Evolutionary conservation across 805 yeast species (phyloP).

Genomic region (Candida awuae): DNA sequence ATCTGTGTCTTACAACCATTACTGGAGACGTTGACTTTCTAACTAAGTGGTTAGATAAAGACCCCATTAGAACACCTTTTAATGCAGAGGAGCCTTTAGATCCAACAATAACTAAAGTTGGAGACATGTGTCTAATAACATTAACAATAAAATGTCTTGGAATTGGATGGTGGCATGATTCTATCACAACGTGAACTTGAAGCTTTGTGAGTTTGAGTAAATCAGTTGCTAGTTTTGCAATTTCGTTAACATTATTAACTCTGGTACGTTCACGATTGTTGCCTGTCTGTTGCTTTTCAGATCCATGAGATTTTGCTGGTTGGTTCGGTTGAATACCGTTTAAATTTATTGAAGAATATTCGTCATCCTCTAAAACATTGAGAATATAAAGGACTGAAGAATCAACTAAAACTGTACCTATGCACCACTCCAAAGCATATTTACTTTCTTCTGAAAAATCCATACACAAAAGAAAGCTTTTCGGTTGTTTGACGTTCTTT

Average conservation of each 20-base stretch:
- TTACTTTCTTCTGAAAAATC: slow-evolving; percentile 78
- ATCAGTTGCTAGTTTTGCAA: slow-evolving; percentile 33
- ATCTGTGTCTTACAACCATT: slow-evolving; percentile 69
- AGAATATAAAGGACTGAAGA: slow-evolving; percentile 76
- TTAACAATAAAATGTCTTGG: slow-evolving; percentile 66
- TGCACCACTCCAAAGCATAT: slow-evolving; percentile 80
- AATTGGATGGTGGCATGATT: slow-evolving; percentile 67
- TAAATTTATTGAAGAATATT: slow-evolving; percentile 28
- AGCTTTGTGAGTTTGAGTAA: slow-evolving; percentile 57
- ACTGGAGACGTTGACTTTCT: slow-evolving; percentile 68
- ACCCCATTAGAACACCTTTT: slow-evolving; percentile 67
- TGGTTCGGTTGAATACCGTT: slow-evolving; percentile 29
- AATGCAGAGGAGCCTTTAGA: slow-evolving; percentile 66
- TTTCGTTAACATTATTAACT: slow-evolving; percentile 34
- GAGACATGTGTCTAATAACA: slow-evolving; percentile 61
- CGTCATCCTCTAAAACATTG: slow-evolving; percentile 44
- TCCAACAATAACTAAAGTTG: slow-evolving; percentile 68
- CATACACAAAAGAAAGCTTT: slow-evolving; percentile 67
- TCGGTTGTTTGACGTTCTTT: slow-evolving; percentile 24
- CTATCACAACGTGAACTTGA: slow-evolving; percentile 66
- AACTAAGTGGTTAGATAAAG: slow-evolving; percentile 63
- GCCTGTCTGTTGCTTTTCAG: slow-evolving; percentile 11
- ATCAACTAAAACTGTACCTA: slow-evolving; percentile 77
- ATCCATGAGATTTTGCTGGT: slow-evolving; percentile 4
- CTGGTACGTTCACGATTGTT: slow-evolving; percentile 32